These are phyloP conservation scores for Melanomma pulvis-pyrius DNA, from an alignment of 495 filamentous ascomycete genomes.

Conservation along the genomic window DNA sequence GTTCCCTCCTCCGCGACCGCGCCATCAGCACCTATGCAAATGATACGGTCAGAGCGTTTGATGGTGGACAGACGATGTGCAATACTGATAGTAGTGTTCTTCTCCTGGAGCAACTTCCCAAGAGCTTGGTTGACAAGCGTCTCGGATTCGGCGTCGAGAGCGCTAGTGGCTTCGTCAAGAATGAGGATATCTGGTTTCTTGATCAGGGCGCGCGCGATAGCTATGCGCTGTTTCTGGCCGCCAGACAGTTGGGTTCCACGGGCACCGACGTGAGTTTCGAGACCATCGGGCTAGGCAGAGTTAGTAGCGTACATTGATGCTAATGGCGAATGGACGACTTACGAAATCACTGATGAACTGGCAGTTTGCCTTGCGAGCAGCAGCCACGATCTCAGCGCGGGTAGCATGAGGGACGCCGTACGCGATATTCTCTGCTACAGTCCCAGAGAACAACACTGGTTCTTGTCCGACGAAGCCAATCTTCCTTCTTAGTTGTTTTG, in stretches of 20 bases:
- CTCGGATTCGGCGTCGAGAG: constrained; percentile 96
- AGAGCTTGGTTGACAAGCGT: constrained; percentile 92
- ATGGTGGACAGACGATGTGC: constrained; percentile 95
- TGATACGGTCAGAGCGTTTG: constrained; percentile 89
- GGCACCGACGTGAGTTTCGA: constrained; percentile 91
- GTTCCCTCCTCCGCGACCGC: constrained; percentile 87
- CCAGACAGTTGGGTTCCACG: constrained; percentile 92
- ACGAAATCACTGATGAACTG: constrained; percentile 92
- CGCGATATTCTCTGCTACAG: constrained; percentile 94
- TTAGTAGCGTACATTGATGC: constrained; percentile 15
- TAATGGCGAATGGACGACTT: constrained; percentile 37
- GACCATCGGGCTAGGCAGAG: constrained; percentile 71
- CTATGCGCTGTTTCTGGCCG: constrained; percentile 97
- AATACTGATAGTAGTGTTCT: constrained; percentile 95
- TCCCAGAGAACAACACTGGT: constrained; percentile 92
- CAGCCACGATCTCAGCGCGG: constrained; percentile 77
- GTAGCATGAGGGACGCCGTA: constrained; percentile 85
- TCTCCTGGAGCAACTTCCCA: constrained; percentile 73
- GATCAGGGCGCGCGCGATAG: constrained; percentile 90
- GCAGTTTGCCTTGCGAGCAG: constrained; percentile 94
- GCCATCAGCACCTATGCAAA: constrained; percentile 82
- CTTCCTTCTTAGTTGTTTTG: constrained; percentile 88
- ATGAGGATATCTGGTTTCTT: constrained; percentile 97
- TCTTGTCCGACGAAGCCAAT: constrained; percentile 96
- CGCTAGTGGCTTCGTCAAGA: constrained; percentile 76